A percentile compares a stretch with the other conserved stretches of the same genome.
Evolutionary conservation across 2,329 filamentous ascomycete genomes (phyloP).

Genomic region (Furcasterigmium furcatum): DNA sequence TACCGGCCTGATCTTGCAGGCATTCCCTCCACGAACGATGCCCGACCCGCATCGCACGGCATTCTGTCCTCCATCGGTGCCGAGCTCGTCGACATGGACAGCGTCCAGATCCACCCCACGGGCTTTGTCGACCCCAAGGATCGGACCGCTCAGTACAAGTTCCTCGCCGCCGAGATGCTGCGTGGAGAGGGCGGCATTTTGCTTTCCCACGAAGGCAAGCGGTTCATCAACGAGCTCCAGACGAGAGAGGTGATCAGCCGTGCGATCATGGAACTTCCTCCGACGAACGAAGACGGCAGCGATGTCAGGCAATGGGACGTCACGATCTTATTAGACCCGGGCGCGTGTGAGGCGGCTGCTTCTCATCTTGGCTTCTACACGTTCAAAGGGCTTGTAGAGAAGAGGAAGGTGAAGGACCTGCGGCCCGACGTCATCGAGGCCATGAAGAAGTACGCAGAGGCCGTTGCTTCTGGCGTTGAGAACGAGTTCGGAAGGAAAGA

Average conservation of each 20-base stretch:
- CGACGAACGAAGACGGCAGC: constrained; percentile 6
- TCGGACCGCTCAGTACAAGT: constrained; percentile 46
- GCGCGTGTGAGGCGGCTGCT: constrained; percentile 45
- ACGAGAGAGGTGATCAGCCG: constrained; percentile 54
- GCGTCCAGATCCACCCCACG: constrained; percentile 63
- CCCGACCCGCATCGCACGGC: constrained; percentile 48
- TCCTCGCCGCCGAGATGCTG: constrained; percentile 61
- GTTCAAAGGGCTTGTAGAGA: constrained; percentile 58
- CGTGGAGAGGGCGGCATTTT: constrained; percentile 61
- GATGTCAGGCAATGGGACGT: constrained; percentile 53
- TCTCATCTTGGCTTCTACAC: constrained; percentile 61
- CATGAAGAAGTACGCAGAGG: constrained; percentile 45
- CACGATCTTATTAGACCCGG: constrained; percentile 56
- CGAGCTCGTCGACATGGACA: constrained; percentile 46
- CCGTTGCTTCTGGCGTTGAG: constrained; percentile 30
- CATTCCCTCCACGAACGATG: constrained; percentile 61
- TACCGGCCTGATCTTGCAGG: constrained; percentile 58
- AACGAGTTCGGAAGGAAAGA: constrained; percentile 44
- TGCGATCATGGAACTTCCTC: constrained; percentile 40
- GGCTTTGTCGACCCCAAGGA: constrained; percentile 57
- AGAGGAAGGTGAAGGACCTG: constrained; percentile 51
- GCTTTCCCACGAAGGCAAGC: constrained; percentile 37
- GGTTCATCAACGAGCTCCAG: constrained; percentile 63
- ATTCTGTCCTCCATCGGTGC: constrained; percentile 35
- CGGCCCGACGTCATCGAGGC: constrained; percentile 31